phyloP scores from a whole-genome alignment of 352 stramenopile genomes.

The Phytophthora citricola region DNA sequence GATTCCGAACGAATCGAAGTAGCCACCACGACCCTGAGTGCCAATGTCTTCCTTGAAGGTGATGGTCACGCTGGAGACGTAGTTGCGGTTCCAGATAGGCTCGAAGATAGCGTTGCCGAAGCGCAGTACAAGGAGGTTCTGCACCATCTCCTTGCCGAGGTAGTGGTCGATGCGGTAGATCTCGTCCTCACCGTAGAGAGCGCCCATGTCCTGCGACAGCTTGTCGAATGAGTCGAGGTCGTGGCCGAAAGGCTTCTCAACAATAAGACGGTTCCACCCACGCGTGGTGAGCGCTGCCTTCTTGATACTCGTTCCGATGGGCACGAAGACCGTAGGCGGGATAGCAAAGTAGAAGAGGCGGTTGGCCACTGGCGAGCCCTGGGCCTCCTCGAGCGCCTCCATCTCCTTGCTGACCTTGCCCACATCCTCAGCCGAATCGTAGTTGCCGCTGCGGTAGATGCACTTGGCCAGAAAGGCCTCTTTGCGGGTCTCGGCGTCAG shows the following conservation, averaged over 20 bases:
- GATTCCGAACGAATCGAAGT: conserved; percentile 99
- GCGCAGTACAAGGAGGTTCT: conserved; percentile 97
- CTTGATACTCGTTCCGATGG: conserved; percentile 94
- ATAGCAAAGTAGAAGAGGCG: conserved; percentile 98
- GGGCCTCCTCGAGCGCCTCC: conserved; percentile 62
- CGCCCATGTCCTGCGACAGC: conserved; percentile 88
- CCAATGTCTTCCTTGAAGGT: conserved; percentile 98
- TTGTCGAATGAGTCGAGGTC: conserved; percentile 94
- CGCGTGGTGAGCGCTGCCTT: conserved; percentile 83
- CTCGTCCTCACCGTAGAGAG: conserved; percentile 87
- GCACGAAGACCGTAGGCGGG: conserved; percentile 96
- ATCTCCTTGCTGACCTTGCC: conserved; percentile 77
- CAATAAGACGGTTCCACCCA: conserved; percentile 96
- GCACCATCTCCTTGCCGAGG: conserved; percentile 98
- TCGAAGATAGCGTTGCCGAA: conserved; percentile 98
- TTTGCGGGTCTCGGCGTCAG: conserved; percentile 64
- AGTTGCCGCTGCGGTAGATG: conserved; percentile 81
- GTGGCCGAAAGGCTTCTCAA: conserved; percentile 99
- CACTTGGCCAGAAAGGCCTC: conserved; percentile 78
- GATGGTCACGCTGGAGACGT: conserved; percentile 96
- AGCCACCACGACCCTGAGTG: conserved; percentile 95
- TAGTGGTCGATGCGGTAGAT: conserved; percentile 99
- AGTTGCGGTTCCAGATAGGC: conserved; percentile 96
- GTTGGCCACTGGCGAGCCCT: conserved; percentile 65
- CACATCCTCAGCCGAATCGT: conserved; percentile 87